Percentiles rank a stretch among this genome's conserved stretches.
phyloP scores from a whole-genome alignment of 768 basidiomycete species.

The Austroboletus eburneus region DNA sequence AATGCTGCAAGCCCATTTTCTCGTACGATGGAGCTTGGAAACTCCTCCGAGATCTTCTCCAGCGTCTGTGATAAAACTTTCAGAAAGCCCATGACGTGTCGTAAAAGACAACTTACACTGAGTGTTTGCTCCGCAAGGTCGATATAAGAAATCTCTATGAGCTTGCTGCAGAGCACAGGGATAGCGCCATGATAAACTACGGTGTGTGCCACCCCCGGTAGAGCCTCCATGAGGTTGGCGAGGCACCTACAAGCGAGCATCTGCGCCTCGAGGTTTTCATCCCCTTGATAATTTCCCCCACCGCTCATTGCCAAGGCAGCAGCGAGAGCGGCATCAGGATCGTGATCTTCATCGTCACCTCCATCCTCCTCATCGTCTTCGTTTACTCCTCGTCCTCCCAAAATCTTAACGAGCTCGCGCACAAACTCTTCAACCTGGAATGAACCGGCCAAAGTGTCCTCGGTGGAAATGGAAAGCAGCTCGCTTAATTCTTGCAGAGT shows the following conservation, averaged over 20 bases:
- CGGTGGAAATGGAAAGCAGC: slow-evolving; percentile 91
- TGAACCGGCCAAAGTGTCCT: slow-evolving; percentile 94
- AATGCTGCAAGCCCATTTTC: slow-evolving; percentile 93
- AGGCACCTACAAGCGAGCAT: slow-evolving; percentile 94
- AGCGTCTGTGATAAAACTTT: slow-evolving; percentile 60
- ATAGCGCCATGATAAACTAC: slow-evolving; percentile 99
- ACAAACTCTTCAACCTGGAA: slow-evolving; percentile 93
- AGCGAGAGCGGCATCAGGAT: slow-evolving; percentile 86
- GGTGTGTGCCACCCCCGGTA: slow-evolving; percentile 95
- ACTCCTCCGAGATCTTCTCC: slow-evolving; percentile 98
- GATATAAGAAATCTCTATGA: slow-evolving; percentile 96
- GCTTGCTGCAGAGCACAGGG: slow-evolving; percentile 93
- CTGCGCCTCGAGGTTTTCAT: slow-evolving; percentile 90
- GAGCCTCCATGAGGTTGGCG: slow-evolving; percentile 98
- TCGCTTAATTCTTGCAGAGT: slow-evolving; percentile 95
- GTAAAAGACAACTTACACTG: slow-evolving; percentile 61
- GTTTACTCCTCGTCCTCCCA: slow-evolving; percentile 73
- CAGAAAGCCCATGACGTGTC: slow-evolving; percentile 6
- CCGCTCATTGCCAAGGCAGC: slow-evolving; percentile 83
- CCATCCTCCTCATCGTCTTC: slow-evolving; percentile 71
- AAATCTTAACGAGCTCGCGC: slow-evolving; percentile 84
- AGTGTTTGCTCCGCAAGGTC: slow-evolving; percentile 98
- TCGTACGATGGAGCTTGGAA: slow-evolving; percentile 91
- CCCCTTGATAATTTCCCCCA: slow-evolving; percentile 64
- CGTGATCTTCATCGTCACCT: slow-evolving; percentile 60